phyloP scores from a whole-genome alignment of 805 yeast genomes.

The Myxozyma mucilagina region DNA sequence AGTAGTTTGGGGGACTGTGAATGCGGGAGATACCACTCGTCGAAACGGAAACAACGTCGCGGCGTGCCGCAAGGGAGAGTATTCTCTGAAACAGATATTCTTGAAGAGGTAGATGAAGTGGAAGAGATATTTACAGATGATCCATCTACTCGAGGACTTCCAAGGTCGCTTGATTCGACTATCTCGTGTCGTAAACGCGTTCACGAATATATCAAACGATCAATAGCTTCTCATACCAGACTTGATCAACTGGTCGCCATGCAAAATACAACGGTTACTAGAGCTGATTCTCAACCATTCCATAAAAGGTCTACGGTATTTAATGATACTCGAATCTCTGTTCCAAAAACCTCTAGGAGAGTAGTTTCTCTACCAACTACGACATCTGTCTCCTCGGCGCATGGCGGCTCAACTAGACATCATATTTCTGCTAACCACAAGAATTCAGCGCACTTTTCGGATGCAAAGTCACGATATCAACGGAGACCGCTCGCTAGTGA shows the following conservation, averaged over 20 bases:
- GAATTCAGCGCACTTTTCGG: neutral
- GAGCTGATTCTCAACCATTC: too few relatives aligned
- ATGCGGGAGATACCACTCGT: too few relatives aligned
- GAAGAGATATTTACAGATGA: neutral
- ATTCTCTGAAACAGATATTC: too few relatives aligned
- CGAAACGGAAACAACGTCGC: too few relatives aligned
- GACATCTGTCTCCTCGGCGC: neutral
- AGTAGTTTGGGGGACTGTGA: too few relatives aligned
- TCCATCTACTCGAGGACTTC: neutral
- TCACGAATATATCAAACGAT: neutral
- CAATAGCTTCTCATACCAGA: neutral
- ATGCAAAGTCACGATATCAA: neutral
- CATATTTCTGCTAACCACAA: too few relatives aligned
- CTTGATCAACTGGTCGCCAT: neutral
- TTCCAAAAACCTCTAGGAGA: neutral
- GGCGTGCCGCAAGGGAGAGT: too few relatives aligned
- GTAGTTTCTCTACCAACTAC: neutral
- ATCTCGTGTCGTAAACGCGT: constrained; percentile 6
- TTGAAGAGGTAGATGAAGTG: too few relatives aligned
- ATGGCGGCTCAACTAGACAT: too few relatives aligned
- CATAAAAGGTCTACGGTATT: neutral
- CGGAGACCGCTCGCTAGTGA: neutral
- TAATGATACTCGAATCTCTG: neutral
- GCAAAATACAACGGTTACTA: neutral
- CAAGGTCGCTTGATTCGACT: neutral